Conservation (phyloP, 129 eudicot genomes). For the Solidago caesia region DNA sequence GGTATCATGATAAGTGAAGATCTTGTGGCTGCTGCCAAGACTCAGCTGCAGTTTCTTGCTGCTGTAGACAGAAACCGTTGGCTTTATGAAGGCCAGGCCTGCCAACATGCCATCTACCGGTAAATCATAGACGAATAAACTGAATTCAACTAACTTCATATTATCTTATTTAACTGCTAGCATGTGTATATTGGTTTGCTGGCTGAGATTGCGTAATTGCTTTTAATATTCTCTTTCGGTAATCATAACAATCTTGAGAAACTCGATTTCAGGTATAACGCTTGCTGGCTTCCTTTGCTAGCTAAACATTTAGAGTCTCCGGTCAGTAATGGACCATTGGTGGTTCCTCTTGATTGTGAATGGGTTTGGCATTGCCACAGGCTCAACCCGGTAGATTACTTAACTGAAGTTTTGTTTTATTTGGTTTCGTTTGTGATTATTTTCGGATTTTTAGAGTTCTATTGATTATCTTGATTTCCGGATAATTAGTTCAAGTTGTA, state of each 20-base stretch:
- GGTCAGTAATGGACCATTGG: conserved; percentile 68
- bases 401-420: too few relatives aligned
- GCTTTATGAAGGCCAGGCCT: conserved; percentile 64
- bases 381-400: conserved; percentile 80
- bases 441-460: too few relatives aligned
- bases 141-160: neutral
- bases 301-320: conserved; percentile 55
- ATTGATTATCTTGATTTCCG: too few relatives aligned
- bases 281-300: conserved; percentile 95
- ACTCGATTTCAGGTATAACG: conserved; percentile 58
- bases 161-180: neutral
- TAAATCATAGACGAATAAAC: neutral
- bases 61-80: conserved; percentile 75
- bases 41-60: conserved; percentile 73
- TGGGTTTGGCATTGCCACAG: conserved; percentile 99
- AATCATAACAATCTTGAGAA: neutral
- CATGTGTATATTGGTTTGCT: neutral
- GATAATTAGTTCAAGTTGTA: too few relatives aligned
- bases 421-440: too few relatives aligned
- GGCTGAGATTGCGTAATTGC: too few relatives aligned
- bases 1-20: conserved; percentile 52
- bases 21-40: conserved; percentile 74
- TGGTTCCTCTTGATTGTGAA: conserved; percentile 97
- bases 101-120: conserved; percentile 72
- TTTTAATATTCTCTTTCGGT: too few relatives aligned